Evolutionary conservation across 2,329 filamentous ascomycete genomes (phyloP).

Genomic region (Xylogone sp.): DNA sequence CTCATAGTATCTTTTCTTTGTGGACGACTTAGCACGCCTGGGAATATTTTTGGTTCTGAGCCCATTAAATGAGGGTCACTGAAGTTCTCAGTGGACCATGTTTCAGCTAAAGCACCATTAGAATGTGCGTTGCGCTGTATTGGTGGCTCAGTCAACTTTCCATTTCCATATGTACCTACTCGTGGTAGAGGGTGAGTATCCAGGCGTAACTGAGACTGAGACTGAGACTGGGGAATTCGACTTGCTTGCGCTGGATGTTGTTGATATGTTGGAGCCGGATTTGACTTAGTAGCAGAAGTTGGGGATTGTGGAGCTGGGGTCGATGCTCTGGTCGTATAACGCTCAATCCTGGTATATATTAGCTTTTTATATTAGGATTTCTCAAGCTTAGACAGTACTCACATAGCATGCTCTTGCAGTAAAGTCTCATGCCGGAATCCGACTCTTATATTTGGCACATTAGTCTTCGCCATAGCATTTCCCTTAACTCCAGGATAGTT

Average conservation of each 20-base stretch:
- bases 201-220: conserved; percentile 17
- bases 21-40: conserved; percentile 56
- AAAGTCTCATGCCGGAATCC: conserved; percentile 87
- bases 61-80: conserved; percentile 48
- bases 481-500: conserved; percentile 74
- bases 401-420: conserved; percentile 81
- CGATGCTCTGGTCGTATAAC: conserved; percentile 23
- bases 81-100: conserved; percentile 34
- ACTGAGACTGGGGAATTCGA: conserved; percentile 20
- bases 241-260: conserved; percentile 29
- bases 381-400: conserved; percentile 30
- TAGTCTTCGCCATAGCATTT: conserved; percentile 93
- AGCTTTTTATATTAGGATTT: conserved; percentile 5
- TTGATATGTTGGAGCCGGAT: conserved; percentile 22
- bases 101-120: conserved; percentile 26
- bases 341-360: conserved; percentile 27
- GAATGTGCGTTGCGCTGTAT: neutral
- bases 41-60: conserved; percentile 67
- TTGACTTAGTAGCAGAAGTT: conserved; percentile 28
- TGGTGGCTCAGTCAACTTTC: conserved; percentile 1
- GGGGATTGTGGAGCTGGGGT: conserved; percentile 25
- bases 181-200: conserved; percentile 11
- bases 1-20: conserved; percentile 21
- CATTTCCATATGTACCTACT: conserved; percentile 3
- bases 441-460: conserved; percentile 89